A percentile compares a stretch with the other conserved stretches of the same genome.
Conservation (phyloP, 805 yeast genomes). For the Candida sonorensis region DNA sequence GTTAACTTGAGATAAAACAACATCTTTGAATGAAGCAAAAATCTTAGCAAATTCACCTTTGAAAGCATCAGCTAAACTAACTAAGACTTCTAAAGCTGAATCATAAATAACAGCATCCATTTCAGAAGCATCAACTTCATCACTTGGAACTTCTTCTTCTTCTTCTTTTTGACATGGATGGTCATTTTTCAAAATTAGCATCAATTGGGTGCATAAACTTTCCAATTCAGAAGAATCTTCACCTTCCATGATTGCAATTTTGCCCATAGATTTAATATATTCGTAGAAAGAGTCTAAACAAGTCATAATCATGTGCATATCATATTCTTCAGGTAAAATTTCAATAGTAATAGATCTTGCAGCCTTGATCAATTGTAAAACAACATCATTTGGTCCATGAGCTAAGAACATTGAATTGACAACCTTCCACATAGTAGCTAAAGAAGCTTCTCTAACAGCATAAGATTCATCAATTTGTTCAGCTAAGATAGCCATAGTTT, state of each 20-base stretch:
- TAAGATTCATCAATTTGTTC: conserved; percentile 81
- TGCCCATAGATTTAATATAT: conserved; percentile 63
- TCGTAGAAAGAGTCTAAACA: conserved; percentile 70
- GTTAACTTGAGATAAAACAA: conserved; percentile 48
- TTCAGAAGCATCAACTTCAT: conserved; percentile 46
- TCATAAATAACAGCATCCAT: conserved; percentile 70
- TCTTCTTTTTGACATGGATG: conserved; percentile 81
- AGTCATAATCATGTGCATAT: conserved; percentile 71
- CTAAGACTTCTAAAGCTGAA: conserved; percentile 79
- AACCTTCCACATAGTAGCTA: conserved; percentile 77
- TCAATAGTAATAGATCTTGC: conserved; percentile 63
- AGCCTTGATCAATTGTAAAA: conserved; percentile 51
- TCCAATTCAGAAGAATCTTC: conserved; percentile 54
- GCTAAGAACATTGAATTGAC: conserved; percentile 59
- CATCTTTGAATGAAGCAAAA: conserved; percentile 65
- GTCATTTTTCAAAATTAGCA: conserved; percentile 69
- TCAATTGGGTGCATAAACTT: conserved; percentile 59
- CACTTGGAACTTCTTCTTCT: conserved; percentile 33
- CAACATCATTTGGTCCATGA: conserved; percentile 49
- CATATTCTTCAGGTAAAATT: conserved; percentile 72
- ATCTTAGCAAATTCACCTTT: conserved; percentile 69
- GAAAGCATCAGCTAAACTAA: conserved; percentile 67
- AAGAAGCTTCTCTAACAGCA: conserved; percentile 85
- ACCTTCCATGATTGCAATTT: conserved; percentile 59
- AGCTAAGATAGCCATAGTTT: conserved; percentile 52